Evolutionary conservation across 2,329 filamentous ascomycete species (phyloP), one percentile per base, ranked within the genome.

Genomic region (Ceratocystis alfenasii): DNA sequence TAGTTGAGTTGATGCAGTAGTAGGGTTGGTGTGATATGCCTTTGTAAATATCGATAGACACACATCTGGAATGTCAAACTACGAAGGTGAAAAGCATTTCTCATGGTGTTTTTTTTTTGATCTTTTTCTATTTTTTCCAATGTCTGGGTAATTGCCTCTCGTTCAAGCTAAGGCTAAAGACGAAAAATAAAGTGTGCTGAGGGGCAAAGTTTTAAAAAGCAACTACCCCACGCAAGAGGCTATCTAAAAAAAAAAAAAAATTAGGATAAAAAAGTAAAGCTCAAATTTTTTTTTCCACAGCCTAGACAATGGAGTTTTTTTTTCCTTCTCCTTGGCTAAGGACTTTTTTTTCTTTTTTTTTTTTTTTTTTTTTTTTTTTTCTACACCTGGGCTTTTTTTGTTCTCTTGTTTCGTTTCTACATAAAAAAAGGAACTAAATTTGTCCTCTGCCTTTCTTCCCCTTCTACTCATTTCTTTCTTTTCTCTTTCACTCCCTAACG

Each of bases 281-380:
- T 15, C 20, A 44, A 2, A 12, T 25, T 61, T 44, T 46, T 41
- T 46, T 25, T 45, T 46, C n/a, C 33, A 46, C 22, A 55, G 50
- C 50, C 50, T 41, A 46, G 36, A 15, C 17, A 1, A 15, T 17
- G 36, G 33, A 45, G 45, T 63, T 48, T 60, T 57, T 62, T 62
- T 62, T 64, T 44, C 57, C 41, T 36, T 61, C 46, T 64, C 46
- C 25, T 64, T 55, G 33, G 5, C 30, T 6, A 17, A 15, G 17
- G 15, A n/a, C 62, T 28, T 55, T 63, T 20, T 25, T 48, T 2
- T 28, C 33, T 8, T 0, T 17, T 63, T 45, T 48, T 22, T 53
- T 30, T 63, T 46, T 50, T 20, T 53, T 36, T 41, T 64, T n/a
- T 44, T 22, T 53, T 36, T 44, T 64, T 30, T 44, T 46, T 22